Conservation (phyloP, 768 basidiomycete species). For the Macrocybe gigantea region DNA sequence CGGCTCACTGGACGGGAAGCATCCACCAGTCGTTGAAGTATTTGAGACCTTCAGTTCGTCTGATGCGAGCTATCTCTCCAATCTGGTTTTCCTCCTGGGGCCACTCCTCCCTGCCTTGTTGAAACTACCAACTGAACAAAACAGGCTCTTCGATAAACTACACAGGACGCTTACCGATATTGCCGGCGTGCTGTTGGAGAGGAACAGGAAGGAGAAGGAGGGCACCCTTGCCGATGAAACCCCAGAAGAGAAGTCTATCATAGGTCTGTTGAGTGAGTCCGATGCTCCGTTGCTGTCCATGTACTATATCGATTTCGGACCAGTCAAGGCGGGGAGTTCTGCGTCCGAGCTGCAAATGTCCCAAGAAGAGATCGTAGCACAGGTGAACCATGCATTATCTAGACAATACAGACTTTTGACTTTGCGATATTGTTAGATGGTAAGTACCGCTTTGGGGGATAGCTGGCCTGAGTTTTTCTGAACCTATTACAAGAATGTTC, state of each 20-base stretch:
- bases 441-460: background rate
- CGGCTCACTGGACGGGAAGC: constrained; percentile 31
- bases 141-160: constrained; percentile 21
- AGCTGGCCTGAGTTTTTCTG: background rate
- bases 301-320: background rate
- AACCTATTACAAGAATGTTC: constrained; percentile 21
- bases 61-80: constrained; percentile 3
- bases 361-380: constrained; percentile 34
- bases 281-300: background rate
- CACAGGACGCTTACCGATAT: constrained; percentile 29
- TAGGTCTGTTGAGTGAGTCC: constrained; percentile 19
- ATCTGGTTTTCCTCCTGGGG: constrained; percentile 26
- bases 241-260: constrained; percentile 32
- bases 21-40: constrained; percentile 20
- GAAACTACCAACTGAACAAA: constrained; percentile 28
- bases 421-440: constrained; percentile 9
- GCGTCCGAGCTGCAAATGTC: constrained; percentile 20
- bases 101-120: constrained; percentile 29
- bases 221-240: constrained; percentile 12
- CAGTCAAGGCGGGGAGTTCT: constrained; percentile 28
- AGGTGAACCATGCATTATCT: constrained; percentile 13
- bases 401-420: background rate
- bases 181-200: constrained; percentile 30
- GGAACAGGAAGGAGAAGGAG: constrained; percentile 26
- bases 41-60: constrained; percentile 19